Conservation (phyloP, 2,329 filamentous ascomycete genomes). For the Aspergillus sp. region DNA sequence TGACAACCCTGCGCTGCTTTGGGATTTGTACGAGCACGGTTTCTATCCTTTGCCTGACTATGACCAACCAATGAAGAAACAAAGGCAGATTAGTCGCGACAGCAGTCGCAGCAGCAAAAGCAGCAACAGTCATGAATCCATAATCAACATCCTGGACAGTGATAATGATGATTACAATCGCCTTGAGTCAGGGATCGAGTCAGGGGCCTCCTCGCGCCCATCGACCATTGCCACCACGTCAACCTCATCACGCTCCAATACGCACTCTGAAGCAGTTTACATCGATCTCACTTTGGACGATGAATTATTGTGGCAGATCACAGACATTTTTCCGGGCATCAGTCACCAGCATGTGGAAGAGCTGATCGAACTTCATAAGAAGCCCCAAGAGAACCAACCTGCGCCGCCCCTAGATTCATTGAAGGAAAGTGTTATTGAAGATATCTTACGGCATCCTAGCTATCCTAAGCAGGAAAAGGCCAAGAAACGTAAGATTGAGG, state of each 20-base stretch:
- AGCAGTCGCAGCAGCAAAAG: too few relatives aligned
- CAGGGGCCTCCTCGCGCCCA: too few relatives aligned
- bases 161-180: too few relatives aligned
- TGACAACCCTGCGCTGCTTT: neutral
- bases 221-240: too few relatives aligned
- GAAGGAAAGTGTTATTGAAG: constrained; percentile 43
- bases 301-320: constrained; percentile 38
- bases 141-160: too few relatives aligned
- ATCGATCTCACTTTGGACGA: constrained; percentile 5
- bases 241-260: neutral
- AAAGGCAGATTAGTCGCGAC: constrained; percentile 1
- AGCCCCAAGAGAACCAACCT: neutral
- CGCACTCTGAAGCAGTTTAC: neutral
- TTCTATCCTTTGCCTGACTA: neutral
- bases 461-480: constrained; percentile 49
- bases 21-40: too few relatives aligned
- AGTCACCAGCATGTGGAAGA: constrained; percentile 43
- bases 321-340: constrained; percentile 52
- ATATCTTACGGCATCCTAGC: constrained; percentile 40
- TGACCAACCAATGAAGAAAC: constrained; percentile 1
- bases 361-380: constrained; percentile 33
- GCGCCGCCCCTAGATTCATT: neutral
- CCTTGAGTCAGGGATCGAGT: too few relatives aligned
- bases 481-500: constrained; percentile 41
- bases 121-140: too few relatives aligned